Base-by-base conservation (phyloP, 352 stramenopile species). In the Saprolegnia diclina region DNA sequence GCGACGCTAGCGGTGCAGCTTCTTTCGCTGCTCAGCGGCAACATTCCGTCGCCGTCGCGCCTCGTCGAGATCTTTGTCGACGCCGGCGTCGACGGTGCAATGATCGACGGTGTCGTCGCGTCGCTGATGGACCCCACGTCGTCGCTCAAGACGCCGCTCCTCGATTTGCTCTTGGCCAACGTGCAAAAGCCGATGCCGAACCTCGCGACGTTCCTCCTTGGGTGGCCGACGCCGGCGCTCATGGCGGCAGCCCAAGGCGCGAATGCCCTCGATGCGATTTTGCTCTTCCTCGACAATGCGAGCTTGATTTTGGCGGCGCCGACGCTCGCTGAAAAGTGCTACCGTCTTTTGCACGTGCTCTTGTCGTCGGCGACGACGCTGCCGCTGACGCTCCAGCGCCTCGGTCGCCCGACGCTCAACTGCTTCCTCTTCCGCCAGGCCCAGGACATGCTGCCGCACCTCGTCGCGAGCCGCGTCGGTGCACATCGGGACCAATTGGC, bases 141-240 rank as follows among this genome's bases (percentile, higher is more conserved):
- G 18, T 37, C 48, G 40, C 18, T 42, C 22, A 54, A 55, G 21
- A 72, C 63, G 0, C 78, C 85, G 21, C 88, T 91, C 63, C 52
- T 94, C 48, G 86, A 92, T 72, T 55, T 94, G 56, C 56, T 94
- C 9, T 71, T 94, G 18, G 84, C 89, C 65, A 94, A 92, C 67
- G 71, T 94, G 14, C 73, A 74, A 38, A 91, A 91, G 64, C 78
- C 86, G 11, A 76, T 83, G 22, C 86, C 86, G 14, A 94, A 94
- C 61, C 48, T 94, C 38, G 73, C 83, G 9, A 85, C 92, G 71
- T 71, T 94, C 29, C 55, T 94, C 10, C 76, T 93, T 26, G 83
- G 83, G 3, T 77, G 83, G 50, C 70, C 42, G 18, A 14, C 42
- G 42, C 29, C 29, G 5, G 2, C 29, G 29, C 40, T 64, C 16